phyloP scores from a whole-genome alignment of 805 yeast genomes.

The Ogataea philodendri region DNA sequence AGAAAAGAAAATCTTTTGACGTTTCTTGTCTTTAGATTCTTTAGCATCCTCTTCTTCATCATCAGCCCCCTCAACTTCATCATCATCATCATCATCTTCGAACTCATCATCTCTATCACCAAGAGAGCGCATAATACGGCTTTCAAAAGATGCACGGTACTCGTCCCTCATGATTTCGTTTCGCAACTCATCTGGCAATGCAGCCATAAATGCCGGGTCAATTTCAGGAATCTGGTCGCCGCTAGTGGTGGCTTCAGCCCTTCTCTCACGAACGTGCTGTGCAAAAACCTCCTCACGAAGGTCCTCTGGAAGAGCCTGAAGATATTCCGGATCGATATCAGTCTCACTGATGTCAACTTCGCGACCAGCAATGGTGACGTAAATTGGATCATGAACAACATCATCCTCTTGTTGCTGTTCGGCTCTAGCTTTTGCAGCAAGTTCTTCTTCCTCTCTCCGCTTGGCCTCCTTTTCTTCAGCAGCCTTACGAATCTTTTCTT shows the following conservation, averaged over 20 bases:
- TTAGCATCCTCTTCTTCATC: constrained; percentile 16
- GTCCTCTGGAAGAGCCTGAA: constrained; percentile 87
- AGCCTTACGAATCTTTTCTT: constrained; percentile 30
- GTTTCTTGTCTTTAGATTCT: constrained; percentile 27
- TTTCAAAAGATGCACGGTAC: constrained; percentile 23
- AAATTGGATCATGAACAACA: constrained; percentile 47
- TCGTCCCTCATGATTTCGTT: constrained; percentile 30
- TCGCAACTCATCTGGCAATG: constrained; percentile 57
- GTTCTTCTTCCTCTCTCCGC: constrained; percentile 32
- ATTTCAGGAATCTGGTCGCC: constrained; percentile 58
- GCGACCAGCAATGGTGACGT: constrained; percentile 71
- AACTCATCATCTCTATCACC: constrained; percentile 11
- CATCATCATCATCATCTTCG: constrained; percentile 23
- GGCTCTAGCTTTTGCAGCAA: constrained; percentile 29
- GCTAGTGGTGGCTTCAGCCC: constrained; percentile 49
- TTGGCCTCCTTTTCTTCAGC: constrained; percentile 32
- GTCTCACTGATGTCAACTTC: constrained; percentile 85
- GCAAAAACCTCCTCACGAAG: constrained; percentile 90
- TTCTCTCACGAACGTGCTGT: constrained; percentile 75
- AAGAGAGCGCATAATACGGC: constrained; percentile 19
- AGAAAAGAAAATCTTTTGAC: constrained; percentile 45
- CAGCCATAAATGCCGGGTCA: constrained; percentile 76
- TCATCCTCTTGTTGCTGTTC: constrained; percentile 8
- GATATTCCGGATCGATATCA: constrained; percentile 87
- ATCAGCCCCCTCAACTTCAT: constrained; percentile 19